Evolutionary conservation across 2,329 filamentous ascomycete genomes (phyloP), one percentile per base, ranked within the genome.

Genomic region (Cladophialophora chaetospira): DNA sequence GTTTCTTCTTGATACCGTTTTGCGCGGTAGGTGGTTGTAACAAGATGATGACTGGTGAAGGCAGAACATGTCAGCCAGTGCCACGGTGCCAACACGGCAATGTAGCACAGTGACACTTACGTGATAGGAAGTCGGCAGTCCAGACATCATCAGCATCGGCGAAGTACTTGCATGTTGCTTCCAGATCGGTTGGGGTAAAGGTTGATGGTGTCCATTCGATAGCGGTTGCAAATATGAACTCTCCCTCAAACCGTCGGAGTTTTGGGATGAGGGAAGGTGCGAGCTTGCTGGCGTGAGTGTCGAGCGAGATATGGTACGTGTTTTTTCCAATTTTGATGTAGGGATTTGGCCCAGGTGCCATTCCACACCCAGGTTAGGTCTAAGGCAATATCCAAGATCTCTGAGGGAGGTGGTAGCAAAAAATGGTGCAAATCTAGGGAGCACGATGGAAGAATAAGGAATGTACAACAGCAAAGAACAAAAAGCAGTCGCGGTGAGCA

Each of bases 221-320:
- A 21, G 50, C 57, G 42, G 62, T 63, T n/a, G 53, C 45, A 9
- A 55, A 53, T n/a, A 62, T 55, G 17, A 58, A 44, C 44, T 54
- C 55, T 43, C 58, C 40, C 13, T 57, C 49, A 45, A 54, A 59
- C 11, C 42, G 44, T 21, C 35, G 19, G 21, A 56, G 47, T 35
- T 44, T 63, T 5, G 35, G 23, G 25, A 58, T 19, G 4, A 44
- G 43, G 13, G 29, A 25, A 26, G 46, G 21, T 17, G 55, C 45
- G 5, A 85, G 68, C 13, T 23, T 42, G 23, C 25, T 52, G 17
- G 15, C 9, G 10, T 51, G 54, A 31, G 43, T 47, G 21, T 52
- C 33, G 17, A 48, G 23, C 5, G 43, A 33, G 36, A 61, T 28
- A 19, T 49, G 31, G 49, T 61, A 60, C 19, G 38, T 44, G 15